Percentiles rank a stretch among this genome's conserved stretches.
Conservation (phyloP, 495 filamentous ascomycete genomes). For the Annulohypoxylon stygium region DNA sequence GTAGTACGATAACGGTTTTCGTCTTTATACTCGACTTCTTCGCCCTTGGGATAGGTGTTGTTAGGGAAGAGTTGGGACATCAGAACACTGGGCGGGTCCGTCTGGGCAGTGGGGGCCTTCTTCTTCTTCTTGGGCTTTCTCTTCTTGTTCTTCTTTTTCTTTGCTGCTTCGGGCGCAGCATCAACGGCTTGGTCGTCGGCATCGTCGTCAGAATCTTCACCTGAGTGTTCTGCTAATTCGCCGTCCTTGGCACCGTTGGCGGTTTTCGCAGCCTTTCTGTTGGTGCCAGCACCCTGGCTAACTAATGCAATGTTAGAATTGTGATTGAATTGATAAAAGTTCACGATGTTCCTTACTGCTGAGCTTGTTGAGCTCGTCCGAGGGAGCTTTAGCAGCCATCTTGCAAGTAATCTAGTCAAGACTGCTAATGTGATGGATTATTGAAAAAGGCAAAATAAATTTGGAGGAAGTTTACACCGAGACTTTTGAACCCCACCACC, state of each 20-base stretch:
- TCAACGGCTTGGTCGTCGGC: conserved; percentile 58
- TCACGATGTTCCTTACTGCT: conserved; percentile 47
- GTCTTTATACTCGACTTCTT: conserved; percentile 81
- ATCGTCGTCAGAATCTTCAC: conserved; percentile 78
- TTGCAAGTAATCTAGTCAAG: conserved; percentile 19
- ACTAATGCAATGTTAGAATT: conserved; percentile 47
- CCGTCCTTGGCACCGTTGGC: conserved; percentile 57
- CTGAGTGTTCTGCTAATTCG: conserved; percentile 71
- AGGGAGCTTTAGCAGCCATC: conserved; percentile 60
- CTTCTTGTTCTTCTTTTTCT: conserved; percentile 76
- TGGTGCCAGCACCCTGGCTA: conserved; percentile 62
- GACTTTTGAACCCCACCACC: conserved; percentile 38
- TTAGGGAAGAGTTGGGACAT: conserved; percentile 82
- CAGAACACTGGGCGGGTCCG: conserved; percentile 79
- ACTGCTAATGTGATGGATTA: conserved; percentile 4
- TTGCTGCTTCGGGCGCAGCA: conserved; percentile 57
- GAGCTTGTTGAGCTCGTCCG: conserved; percentile 60
- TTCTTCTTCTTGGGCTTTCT: conserved; percentile 91
- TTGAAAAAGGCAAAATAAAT: conserved; percentile 2
- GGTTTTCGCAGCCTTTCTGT: conserved; percentile 61
- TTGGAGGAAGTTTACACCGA: not conserved
- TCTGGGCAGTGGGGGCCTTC: conserved; percentile 77
- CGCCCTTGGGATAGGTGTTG: conserved; percentile 79
- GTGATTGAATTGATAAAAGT: not conserved
- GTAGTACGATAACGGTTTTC: conserved; percentile 88